Conservation (phyloP, 805 yeast species). For the Alloascoidea hylecoeti region DNA sequence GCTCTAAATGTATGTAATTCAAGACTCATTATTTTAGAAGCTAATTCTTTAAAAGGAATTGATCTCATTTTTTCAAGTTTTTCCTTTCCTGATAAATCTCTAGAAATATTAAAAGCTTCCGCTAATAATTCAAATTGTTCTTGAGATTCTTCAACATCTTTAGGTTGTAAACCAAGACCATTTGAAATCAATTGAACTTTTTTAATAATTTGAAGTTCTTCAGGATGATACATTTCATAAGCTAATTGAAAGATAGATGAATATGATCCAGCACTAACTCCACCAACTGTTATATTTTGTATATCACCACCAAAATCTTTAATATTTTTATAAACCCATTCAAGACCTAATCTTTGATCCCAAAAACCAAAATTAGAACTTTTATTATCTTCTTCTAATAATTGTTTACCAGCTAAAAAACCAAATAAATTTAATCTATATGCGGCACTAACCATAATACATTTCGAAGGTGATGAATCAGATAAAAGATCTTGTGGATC, state of each 20-base stretch:
- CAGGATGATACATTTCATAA: conserved; percentile 26
- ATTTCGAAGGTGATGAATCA: conserved; percentile 8
- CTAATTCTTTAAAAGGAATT: conserved; percentile 9
- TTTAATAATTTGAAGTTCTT: conserved; percentile 23
- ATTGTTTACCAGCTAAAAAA: conserved; percentile 22
- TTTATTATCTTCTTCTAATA: conserved; percentile 19
- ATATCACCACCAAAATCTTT: conserved; percentile 32
- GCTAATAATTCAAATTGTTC: conserved; percentile 22
- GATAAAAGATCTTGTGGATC: conserved; percentile 7
- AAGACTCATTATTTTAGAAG: conserved; percentile 14
- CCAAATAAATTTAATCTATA: conserved; percentile 27
- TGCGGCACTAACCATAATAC: conserved; percentile 21
- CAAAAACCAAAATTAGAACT: conserved; percentile 26
- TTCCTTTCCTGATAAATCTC: conserved; percentile 8
- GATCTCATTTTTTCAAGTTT: conserved; percentile 12
- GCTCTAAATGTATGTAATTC: conserved; percentile 22
- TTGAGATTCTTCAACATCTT: conserved; percentile 19
- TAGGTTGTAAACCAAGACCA: conserved; percentile 23
- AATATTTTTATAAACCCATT: conserved; percentile 30
- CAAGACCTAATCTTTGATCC: conserved; percentile 31
- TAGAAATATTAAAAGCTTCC: conserved; percentile 12
- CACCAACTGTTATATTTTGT: conserved; percentile 25
- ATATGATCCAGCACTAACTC: conserved; percentile 33
- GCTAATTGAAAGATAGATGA: conserved; percentile 26
- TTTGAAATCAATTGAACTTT: conserved; percentile 22